phyloP scores from a whole-genome alignment of 2,329 filamentous ascomycete species.

The Alternaria gansuensis region DNA sequence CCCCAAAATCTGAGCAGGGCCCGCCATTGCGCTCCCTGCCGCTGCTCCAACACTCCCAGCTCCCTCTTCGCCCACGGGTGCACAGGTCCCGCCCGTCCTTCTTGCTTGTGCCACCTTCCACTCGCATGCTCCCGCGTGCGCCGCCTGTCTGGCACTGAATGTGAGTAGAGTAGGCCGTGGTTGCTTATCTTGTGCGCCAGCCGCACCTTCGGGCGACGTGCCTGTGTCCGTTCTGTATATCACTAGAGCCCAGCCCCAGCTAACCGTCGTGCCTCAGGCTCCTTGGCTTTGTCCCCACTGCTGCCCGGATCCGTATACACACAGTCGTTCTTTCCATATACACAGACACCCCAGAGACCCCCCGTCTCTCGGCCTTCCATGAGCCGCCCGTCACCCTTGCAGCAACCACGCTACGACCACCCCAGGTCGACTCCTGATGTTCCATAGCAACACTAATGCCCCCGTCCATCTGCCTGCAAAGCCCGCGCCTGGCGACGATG shows the following conservation, averaged over 20 bases:
- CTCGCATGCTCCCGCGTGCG: slow-evolving; percentile 47
- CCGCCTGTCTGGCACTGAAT: slow-evolving; percentile 33
- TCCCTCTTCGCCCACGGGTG: slow-evolving; percentile 36
- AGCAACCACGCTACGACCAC: slow-evolving; percentile 40
- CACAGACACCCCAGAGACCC: slow-evolving; percentile 14
- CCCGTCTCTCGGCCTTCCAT: slow-evolving; percentile 42
- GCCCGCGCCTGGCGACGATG: slow-evolving; percentile 37
- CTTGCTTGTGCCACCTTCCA: slow-evolving; percentile 38
- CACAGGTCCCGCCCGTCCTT: slow-evolving; percentile 35
- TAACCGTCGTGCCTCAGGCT: slow-evolving; percentile 30
- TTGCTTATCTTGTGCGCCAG: slow-evolving; percentile 48
- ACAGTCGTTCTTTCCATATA: slow-evolving; percentile 21
- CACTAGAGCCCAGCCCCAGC: slow-evolving; percentile 35
- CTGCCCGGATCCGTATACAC: slow-evolving; percentile 5
- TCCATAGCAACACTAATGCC: slow-evolving; percentile 46
- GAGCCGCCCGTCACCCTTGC: slow-evolving; percentile 37
- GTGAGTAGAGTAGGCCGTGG: slow-evolving; percentile 39
- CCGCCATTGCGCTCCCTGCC: slow-evolving; percentile 11
- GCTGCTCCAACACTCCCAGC: slow-evolving; percentile 29
- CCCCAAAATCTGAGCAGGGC: slow-evolving; percentile 23
- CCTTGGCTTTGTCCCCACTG: slow-evolving; percentile 23
- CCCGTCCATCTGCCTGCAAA: slow-evolving; percentile 45
- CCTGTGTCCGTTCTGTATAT: slow-evolving; percentile 48
- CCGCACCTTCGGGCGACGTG: slow-evolving; percentile 33
- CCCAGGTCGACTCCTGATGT: slow-evolving; percentile 49